Evolutionary conservation across 1,284 basidiomycete species (phyloP), one percentile per base, ranked within the genome.

Genomic region (Mycena sp.): DNA sequence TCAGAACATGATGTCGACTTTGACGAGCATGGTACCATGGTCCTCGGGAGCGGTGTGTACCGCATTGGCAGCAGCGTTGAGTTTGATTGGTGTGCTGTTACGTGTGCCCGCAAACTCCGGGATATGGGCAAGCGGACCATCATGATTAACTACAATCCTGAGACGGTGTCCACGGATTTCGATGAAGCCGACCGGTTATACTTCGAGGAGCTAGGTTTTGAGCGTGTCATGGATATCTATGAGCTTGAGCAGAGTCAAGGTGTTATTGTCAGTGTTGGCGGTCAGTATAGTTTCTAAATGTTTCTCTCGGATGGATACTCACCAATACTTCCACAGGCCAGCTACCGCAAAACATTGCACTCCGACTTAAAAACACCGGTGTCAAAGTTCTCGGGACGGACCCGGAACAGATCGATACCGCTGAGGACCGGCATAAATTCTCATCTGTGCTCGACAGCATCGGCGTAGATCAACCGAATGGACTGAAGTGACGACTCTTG

Each of bases 91-190:
- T 99, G 98, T 77, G 98, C 98, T 30, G 98, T 99, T 53, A 99
- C 96, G 3, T 99, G 96, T 77, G 95, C 96, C 41, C 88, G 98
- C 67, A 92, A 92, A 74, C 88, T 99, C 68, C 86, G 96, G 69
- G 88, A 91, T 67, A 92, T 96, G 87, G 96, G 96, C 75, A 92
- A 94, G 80, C 89, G 90, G 82, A 99, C 98, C 44, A 91, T 99
- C 82, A 99, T 99, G 97, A 87, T 99, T 86, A 99, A 99, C 85
- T 99, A 99, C 82, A 99, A 99, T 80, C 98, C 97, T 17, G 98
- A 99, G 81, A 99, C 98, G 4, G 98, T 99, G 61, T 98, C 95
- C 6, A 99, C 98, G 62, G 98, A 99, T 78, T 99, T 97, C 77
- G 98, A 99, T 75, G 98, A 99, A 82, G 98, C 98, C 21, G 97